Conservation (phyloP, 2,329 filamentous ascomycete genomes). For the Neopestalotiopsis sp. region DNA sequence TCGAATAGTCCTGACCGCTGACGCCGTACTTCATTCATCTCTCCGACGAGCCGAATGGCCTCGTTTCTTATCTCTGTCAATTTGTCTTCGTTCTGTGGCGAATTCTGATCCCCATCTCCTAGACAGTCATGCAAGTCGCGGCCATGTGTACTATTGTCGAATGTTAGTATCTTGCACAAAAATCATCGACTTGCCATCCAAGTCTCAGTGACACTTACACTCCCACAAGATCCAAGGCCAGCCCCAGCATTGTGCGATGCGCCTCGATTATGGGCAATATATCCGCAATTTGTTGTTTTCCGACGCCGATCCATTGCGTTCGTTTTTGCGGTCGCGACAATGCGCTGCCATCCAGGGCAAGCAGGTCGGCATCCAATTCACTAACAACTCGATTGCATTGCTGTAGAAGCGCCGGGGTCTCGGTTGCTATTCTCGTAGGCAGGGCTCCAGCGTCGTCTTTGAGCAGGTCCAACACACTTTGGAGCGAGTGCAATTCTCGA, state of each 20-base stretch:
- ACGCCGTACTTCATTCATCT: slow-evolving; percentile 38
- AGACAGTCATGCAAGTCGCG: slow-evolving; percentile 18
- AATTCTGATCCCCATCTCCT: slow-evolving; percentile 13
- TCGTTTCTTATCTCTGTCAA: slow-evolving; percentile 35
- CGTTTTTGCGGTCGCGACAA: slow-evolving; percentile 42
- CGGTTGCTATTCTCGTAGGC: slow-evolving; percentile 39
- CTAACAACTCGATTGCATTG: slow-evolving; percentile 41
- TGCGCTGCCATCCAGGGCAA: slow-evolving; percentile 34
- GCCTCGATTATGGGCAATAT: slow-evolving; percentile 41
- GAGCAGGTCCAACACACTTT: slow-evolving; percentile 43
- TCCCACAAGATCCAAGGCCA: slow-evolving; percentile 46
- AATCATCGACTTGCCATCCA: neutral
- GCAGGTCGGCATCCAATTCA: slow-evolving; percentile 40
- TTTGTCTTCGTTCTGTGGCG: slow-evolving; percentile 16
- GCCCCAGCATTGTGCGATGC: slow-evolving; percentile 42
- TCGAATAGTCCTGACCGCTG: slow-evolving; percentile 53
- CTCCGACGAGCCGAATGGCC: slow-evolving; percentile 37
- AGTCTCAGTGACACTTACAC: slow-evolving; percentile 35
- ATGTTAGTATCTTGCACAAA: neutral
- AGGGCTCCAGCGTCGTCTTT: slow-evolving; percentile 43
- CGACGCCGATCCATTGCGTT: slow-evolving; percentile 40
- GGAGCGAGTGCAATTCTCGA: slow-evolving; percentile 46
- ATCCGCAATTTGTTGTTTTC: slow-evolving; percentile 36
- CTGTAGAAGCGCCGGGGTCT: slow-evolving; percentile 40
- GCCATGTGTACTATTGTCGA: slow-evolving; percentile 19